These are phyloP conservation scores for Trypanosoma caninum DNA, from an alignment of 208 protist genomes.

Conservation along the genomic window DNA sequence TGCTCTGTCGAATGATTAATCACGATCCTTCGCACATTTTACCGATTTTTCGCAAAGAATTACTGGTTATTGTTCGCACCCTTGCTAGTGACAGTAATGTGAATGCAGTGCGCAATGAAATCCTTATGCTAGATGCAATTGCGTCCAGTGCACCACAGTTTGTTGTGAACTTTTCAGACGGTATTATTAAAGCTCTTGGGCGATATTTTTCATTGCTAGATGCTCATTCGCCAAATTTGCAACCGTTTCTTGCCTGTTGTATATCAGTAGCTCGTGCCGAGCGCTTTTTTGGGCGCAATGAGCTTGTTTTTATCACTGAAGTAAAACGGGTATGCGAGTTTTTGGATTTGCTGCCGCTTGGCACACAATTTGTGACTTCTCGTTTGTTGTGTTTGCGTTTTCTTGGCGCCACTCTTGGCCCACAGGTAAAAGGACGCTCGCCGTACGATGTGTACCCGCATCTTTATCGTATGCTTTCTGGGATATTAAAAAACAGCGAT, in stretches of 20 bases:
- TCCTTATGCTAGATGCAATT: slow-evolving; percentile 66
- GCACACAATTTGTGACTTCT: slow-evolving; percentile 42
- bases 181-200: slow-evolving; percentile 56
- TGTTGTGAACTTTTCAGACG: slow-evolving; percentile 69
- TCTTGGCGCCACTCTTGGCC: slow-evolving; percentile 57
- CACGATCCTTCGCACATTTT: slow-evolving; percentile 86
- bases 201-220: slow-evolving; percentile 49
- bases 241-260: slow-evolving; percentile 68
- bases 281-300: slow-evolving; percentile 46
- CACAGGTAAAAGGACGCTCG: slow-evolving; percentile 52
- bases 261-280: slow-evolving; percentile 64
- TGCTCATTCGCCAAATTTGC: slow-evolving; percentile 39
- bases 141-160: slow-evolving; percentile 72
- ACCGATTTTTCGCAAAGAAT: slow-evolving; percentile 69
- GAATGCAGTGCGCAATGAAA: slow-evolving; percentile 51
- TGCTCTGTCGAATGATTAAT: slow-evolving; percentile 77
- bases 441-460: slow-evolving; percentile 72
- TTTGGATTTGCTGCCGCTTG: slow-evolving; percentile 53
- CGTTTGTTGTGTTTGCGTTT: slow-evolving; percentile 76
- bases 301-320: slow-evolving; percentile 51
- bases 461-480: slow-evolving; percentile 62
- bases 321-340: slow-evolving; percentile 53
- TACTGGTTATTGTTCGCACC: slow-evolving; percentile 60
- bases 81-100: slow-evolving; percentile 53
- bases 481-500: slow-evolving; percentile 55